Conservation (phyloP, 306 rosid species). For the Inga laurina region DNA sequence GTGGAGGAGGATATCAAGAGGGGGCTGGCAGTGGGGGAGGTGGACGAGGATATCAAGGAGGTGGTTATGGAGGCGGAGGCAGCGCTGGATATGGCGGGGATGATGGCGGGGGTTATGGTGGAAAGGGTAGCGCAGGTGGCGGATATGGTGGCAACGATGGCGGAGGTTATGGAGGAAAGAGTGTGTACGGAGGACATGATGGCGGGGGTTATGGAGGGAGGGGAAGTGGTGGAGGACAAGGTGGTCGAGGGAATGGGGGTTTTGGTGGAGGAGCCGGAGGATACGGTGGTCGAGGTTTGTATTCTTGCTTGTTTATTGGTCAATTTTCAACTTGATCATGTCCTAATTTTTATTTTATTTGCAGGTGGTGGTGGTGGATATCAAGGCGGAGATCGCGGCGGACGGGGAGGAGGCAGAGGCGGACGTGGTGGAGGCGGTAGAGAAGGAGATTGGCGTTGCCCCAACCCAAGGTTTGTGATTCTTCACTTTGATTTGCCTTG, state of each 20-base stretch:
- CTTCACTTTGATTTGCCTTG: not conserved
- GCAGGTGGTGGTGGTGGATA: constrained; percentile 63
- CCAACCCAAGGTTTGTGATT: constrained; percentile 66
- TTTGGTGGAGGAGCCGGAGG: constrained; percentile 44
- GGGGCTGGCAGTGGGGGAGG: constrained; percentile 45
- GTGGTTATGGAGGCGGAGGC: constrained; percentile 38
- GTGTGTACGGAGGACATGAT: constrained; percentile 44
- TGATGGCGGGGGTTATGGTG: constrained; percentile 48
- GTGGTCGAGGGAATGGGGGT: constrained; percentile 67
- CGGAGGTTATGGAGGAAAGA: constrained; percentile 42
- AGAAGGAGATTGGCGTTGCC: constrained; percentile 99
- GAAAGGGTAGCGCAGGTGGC: constrained; percentile 33
- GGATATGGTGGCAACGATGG: constrained; percentile 50
- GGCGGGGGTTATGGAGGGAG: constrained; percentile 58
- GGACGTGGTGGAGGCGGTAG: constrained; percentile 79
- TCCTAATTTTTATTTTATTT: constrained; percentile 26
- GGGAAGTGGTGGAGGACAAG: constrained; percentile 46
- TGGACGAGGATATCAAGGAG: constrained; percentile 25
- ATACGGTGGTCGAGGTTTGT: constrained; percentile 79
- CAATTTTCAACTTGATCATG: not conserved
- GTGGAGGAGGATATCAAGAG: constrained; percentile 39
- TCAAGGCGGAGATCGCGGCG: constrained; percentile 87
- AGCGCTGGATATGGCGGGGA: constrained; percentile 43
- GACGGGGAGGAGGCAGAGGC: constrained; percentile 54
- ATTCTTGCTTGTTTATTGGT: not conserved